Evolutionary conservation across 176 grass and related monocot genomes (phyloP).

Genomic region (Oryza brachyantha): DNA sequence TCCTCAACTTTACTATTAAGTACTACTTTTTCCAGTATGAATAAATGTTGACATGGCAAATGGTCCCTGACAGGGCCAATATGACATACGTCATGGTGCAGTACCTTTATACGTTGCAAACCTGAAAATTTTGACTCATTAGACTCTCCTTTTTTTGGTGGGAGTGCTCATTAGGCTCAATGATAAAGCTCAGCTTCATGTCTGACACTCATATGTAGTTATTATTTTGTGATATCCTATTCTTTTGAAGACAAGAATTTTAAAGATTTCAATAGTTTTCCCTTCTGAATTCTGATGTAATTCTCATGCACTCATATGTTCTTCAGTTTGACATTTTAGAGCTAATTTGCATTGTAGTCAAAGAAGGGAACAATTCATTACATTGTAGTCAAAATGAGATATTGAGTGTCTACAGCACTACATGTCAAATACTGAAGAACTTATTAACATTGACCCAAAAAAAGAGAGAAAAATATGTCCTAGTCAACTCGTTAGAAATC

Average conservation of each 20-base stretch:
- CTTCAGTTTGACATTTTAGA: background rate
- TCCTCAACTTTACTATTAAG: background rate
- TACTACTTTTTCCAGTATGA: background rate
- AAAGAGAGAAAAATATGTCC: background rate
- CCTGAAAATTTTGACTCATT: background rate
- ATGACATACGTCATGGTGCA: background rate
- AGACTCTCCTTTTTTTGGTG: background rate
- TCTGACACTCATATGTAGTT: background rate
- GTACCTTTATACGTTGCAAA: background rate
- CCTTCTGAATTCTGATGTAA: background rate
- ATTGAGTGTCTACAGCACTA: background rate
- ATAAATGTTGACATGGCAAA: background rate
- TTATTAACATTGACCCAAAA: conserved; percentile 4
- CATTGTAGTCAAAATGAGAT: background rate
- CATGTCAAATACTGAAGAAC: background rate
- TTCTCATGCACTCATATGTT: background rate
- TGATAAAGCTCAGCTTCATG: background rate
- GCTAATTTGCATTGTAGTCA: background rate
- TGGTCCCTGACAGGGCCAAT: background rate
- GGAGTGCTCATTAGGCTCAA: background rate
- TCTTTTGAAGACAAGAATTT: conserved; percentile 18
- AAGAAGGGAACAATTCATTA: background rate
- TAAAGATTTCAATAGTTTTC: background rate
- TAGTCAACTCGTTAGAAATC: background rate
- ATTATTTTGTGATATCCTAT: background rate